Conservation (phyloP, 176 grass and related monocot genomes). For the Carex pumila region DNA sequence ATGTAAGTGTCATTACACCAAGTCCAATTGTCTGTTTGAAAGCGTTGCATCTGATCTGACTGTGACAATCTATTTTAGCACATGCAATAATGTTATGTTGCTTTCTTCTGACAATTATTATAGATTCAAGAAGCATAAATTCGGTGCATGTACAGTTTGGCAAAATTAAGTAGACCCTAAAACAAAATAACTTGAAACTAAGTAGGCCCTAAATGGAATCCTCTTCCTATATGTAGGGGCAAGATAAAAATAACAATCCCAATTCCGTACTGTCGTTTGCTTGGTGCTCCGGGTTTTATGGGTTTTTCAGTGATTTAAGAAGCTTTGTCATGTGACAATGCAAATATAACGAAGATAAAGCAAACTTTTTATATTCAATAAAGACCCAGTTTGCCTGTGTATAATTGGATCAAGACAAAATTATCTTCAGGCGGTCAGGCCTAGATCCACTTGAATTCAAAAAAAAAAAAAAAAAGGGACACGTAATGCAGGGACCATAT, state of each 20-base stretch:
- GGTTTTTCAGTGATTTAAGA: not conserved
- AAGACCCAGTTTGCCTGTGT: not conserved
- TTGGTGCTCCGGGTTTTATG: constrained; percentile 5
- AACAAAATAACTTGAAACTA: not conserved
- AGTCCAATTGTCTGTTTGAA: not conserved
- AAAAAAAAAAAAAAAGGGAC: too few species aligned
- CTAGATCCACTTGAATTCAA: not conserved
- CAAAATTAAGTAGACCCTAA: not conserved
- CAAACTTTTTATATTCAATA: not conserved
- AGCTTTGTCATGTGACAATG: constrained; percentile 2
- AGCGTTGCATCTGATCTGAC: constrained; percentile 5
- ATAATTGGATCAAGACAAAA: constrained; percentile 18
- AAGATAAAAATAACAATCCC: not conserved
- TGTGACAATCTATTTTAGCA: not conserved
- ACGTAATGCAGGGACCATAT: not conserved
- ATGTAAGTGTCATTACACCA: constrained; percentile 12
- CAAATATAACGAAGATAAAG: constrained; percentile 1
- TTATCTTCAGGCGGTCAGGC: not conserved
- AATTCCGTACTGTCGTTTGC: not conserved
- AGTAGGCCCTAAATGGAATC: not conserved
- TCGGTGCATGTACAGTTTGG: not conserved
- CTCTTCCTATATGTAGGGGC: not conserved
- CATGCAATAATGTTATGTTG: not conserved
- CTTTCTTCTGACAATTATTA: not conserved
- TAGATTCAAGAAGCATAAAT: not conserved